Base-by-base conservation (phyloP, 2,329 filamentous ascomycete species). In the Aspergillus udagawae region DNA sequence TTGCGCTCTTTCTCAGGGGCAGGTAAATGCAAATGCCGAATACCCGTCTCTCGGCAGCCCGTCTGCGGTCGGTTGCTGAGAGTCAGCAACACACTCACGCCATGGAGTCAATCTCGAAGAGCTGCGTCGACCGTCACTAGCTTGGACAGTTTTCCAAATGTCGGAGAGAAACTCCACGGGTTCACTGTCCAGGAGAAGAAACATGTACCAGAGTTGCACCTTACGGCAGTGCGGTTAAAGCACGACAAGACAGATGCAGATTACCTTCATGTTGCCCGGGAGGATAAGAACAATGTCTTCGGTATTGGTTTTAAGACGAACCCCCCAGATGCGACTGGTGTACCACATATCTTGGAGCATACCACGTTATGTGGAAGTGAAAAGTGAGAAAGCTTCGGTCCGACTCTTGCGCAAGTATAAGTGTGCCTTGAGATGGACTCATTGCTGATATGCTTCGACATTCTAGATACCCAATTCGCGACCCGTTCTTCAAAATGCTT, bases 401-500 rank as follows among this genome's bases (percentile, higher is more conserved):
- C n/a, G 9, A 42, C n/a, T 21, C 25, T 28, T 29, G 42, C 42
- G 21, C 44, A 14, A 47, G 21, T 23, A 23, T 23, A 45, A 20
- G 28, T 12, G 20, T 9, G 10, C 21, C 23, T 10, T 38, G 17
- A 10, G n/a, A 20, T 28, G 12, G 35, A 27, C n/a, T 29, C 21
- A 27, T 28, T 47, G 44, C 59, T 67, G 47, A 68, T 60, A 14
- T 17, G 1, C 35, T 28, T 12, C 49, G 21, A 3, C 7, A 55
- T 49, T 57, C 52, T 70, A 93, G 90, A 74, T 96, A 92, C 72
- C 94, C 94, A n/a, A 93, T 99, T 57, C 91, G 94, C 60, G 94
- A 99, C 70, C 94, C 94, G 0, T 99, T 99, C 81, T 99, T 99
- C 82, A 99, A 97, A 83, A 99, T 99, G 94, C 84, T 99, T 27